These are phyloP conservation scores for Flagelloscypha sp. DNA, from an alignment of 768 basidiomycete genomes.

Conservation along the genomic window DNA sequence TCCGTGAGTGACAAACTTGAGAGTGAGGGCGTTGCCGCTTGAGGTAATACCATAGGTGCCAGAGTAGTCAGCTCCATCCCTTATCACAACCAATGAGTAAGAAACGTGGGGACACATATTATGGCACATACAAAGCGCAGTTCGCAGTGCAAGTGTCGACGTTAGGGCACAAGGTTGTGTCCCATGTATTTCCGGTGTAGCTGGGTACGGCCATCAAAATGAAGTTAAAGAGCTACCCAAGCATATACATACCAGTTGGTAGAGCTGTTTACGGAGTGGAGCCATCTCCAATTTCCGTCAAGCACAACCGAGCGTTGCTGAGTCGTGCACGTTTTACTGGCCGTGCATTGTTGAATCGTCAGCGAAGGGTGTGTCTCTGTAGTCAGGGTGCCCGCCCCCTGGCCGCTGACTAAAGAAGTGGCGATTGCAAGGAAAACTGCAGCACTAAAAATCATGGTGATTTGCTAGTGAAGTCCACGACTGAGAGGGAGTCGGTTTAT, in stretches of 20 bases:
- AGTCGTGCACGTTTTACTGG: conserved; percentile 19
- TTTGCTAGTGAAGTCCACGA: too few species aligned
- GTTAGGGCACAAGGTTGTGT: conserved; percentile 32
- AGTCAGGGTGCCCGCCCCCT: conserved; percentile 27
- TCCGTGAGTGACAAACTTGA: conserved; percentile 25
- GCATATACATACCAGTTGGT: conserved; percentile 23
- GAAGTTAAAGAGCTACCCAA: too few species aligned
- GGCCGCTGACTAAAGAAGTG: conserved; percentile 23
- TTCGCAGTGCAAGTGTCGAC: conserved; percentile 28
- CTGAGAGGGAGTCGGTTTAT: too few species aligned
- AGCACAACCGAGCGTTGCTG: conserved; percentile 23
- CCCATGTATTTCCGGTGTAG: conserved; percentile 34
- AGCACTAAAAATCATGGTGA: too few species aligned
- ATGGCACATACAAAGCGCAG: too few species aligned
- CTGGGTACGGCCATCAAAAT: too few species aligned
- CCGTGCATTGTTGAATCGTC: conserved; percentile 21
- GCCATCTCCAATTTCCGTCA: conserved; percentile 39
- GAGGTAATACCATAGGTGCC: conserved; percentile 32
- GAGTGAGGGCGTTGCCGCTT: conserved; percentile 22
- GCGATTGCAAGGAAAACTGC: too few species aligned
- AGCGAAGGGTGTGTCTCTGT: conserved; percentile 28
- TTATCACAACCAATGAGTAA: too few species aligned
- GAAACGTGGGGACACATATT: too few species aligned
- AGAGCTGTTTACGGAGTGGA: conserved; percentile 18
- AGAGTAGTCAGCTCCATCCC: conserved; percentile 22